Percentiles rank a stretch among this genome's conserved stretches.
phyloP scores from a whole-genome alignment of 768 basidiomycete genomes.

The Mycena latifolia region DNA sequence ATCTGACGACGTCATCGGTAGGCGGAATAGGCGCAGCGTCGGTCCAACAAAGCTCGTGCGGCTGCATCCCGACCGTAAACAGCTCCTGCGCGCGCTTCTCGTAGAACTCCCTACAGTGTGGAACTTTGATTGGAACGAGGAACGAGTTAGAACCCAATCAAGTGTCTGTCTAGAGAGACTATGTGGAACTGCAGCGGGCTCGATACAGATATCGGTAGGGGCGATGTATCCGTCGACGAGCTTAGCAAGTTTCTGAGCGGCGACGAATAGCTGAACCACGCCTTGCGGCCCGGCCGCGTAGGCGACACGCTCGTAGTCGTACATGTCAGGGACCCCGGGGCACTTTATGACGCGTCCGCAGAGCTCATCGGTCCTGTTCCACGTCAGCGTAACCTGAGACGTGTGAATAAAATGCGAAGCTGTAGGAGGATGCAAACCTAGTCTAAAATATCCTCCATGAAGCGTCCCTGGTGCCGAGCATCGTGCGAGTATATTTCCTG shows the following conservation, averaged over 20 bases:
- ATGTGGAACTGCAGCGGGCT: slow-evolving; percentile 16
- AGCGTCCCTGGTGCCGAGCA: slow-evolving; percentile 13
- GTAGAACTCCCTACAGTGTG: background rate
- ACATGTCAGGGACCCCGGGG: slow-evolving; percentile 27
- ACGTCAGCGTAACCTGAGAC: slow-evolving; percentile 4
- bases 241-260: slow-evolving; percentile 17
- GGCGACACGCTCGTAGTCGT: slow-evolving; percentile 27
- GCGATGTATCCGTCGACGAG: slow-evolving; percentile 20
- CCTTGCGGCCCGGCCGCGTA: slow-evolving; percentile 5
- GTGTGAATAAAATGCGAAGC: background rate
- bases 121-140: too few relatives aligned
- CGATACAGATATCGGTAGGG: slow-evolving; percentile 3
- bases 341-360: slow-evolving; percentile 10
- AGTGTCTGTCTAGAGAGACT: too few relatives aligned
- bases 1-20: slow-evolving; percentile 5
- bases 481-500: slow-evolving; percentile 25
- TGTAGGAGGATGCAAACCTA: background rate
- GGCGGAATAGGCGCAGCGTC: background rate
- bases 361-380: slow-evolving; percentile 26
- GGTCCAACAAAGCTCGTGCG: slow-evolving; percentile 12
- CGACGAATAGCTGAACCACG: background rate
- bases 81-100: slow-evolving; percentile 20
- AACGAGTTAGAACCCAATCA: too few relatives aligned
- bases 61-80: slow-evolving; percentile 24
- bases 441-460: slow-evolving; percentile 17